These are phyloP conservation scores for Verticillium isaacii DNA, from an alignment of 2,329 filamentous ascomycete genomes.

Conservation along the genomic window DNA sequence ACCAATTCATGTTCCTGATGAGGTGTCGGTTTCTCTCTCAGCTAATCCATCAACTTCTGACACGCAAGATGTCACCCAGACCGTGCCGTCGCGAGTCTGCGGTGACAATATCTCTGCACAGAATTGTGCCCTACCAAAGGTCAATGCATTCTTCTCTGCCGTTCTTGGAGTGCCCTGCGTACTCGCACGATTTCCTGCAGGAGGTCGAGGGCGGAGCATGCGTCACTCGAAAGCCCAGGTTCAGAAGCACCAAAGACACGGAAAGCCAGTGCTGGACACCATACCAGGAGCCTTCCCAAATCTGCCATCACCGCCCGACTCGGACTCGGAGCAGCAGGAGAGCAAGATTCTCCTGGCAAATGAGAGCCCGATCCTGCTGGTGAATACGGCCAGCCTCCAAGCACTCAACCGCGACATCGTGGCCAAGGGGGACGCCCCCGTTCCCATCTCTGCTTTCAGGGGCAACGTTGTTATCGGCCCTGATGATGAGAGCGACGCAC, in stretches of 20 bases:
- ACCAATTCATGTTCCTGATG: constrained; percentile 18
- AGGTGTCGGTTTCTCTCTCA: constrained; percentile 59
- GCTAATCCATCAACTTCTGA: constrained; percentile 57
- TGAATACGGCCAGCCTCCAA: constrained; percentile 76
- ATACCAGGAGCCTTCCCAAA: constrained; percentile 52
- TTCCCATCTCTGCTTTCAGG: constrained; percentile 73
- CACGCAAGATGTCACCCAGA: constrained; percentile 28
- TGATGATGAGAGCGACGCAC: constrained; percentile 27
- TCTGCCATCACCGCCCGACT: constrained; percentile 52
- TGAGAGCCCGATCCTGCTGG: constrained; percentile 85
- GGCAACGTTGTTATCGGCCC: constrained; percentile 78
- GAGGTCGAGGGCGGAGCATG: constrained; percentile 51
- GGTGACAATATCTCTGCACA: constrained; percentile 71
- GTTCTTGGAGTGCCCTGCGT: constrained; percentile 75
- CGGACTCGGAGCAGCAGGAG: constrained; percentile 40
- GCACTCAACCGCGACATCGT: constrained; percentile 70
- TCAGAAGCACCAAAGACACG: constrained; percentile 45
- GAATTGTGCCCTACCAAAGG: constrained; percentile 59
- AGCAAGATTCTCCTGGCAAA: constrained; percentile 76
- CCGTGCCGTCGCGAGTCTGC: constrained; percentile 66
- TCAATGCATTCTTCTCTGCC: constrained; percentile 74
- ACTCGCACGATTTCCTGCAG: constrained; percentile 76
- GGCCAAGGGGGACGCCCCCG: constrained; percentile 50
- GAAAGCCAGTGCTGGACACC: neutral
- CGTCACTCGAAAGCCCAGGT: constrained; percentile 70